Base-by-base conservation (phyloP, 768 basidiomycete species). In the Dacryopinax spathularia region DNA sequence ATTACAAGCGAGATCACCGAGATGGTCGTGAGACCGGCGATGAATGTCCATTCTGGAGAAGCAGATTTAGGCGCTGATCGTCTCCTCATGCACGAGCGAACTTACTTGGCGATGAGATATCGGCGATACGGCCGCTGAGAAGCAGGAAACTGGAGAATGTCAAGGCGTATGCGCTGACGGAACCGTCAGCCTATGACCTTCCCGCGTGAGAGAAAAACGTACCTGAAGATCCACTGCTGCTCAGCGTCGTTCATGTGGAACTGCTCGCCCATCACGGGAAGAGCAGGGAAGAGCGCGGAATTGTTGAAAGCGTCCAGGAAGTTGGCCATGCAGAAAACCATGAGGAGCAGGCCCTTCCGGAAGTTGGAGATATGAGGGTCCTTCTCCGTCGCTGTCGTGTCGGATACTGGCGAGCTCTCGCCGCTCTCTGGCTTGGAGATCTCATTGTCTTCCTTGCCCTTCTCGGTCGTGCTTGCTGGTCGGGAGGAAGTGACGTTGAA, bases 281-380 rank as follows among this genome's bases (percentile, higher is more conserved):
- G 73, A 13, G 74, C 76, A 4, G 77, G 69, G 48, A 77, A 74
- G 27, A 77, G 70, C 29, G 76, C 71, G 18, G 76, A 73, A 63
- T 75, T 77, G 66, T 75, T 77, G 70, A 81, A 76, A 10, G 75
- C 68, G 34, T 80, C 80, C 62, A 79, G 67, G 65, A 77, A 79
- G 59, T 77, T 72, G 12, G 78, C 75, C n/a, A 74, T 69, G 65
- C 77, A 79, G 34, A 80, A 74, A 13, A 78, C 64, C 10, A 67
- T 31, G 1, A 81, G 69, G 16, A 80, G 63, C 20, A 71, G n/a
- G 1, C 60, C 62, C 68, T 71, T 77, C 63, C 69, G 71, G 34
- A 64, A 63, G 64, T 60, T 65, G 34, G 71, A 74, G 22, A 41
- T 41, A n/a, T n/a, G n/a, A n/a, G n/a, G n/a, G 6, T 41, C 39